These are phyloP conservation scores for Rosa persica DNA, from an alignment of 306 rosid species.

Conservation along the genomic window DNA sequence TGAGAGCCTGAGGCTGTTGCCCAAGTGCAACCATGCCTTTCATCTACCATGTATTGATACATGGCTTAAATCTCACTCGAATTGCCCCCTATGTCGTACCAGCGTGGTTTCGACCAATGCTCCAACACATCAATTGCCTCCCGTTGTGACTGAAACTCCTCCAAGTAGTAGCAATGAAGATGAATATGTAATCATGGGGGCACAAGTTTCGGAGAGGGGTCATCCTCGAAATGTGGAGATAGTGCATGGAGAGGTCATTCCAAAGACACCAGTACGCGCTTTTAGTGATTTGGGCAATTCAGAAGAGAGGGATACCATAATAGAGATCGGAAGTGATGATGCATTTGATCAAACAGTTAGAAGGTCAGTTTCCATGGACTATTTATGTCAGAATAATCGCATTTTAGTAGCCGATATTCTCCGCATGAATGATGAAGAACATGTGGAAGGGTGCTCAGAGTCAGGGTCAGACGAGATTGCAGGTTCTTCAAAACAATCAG, in stretches of 20 bases:
- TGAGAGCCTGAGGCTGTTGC: slow-evolving; percentile 69
- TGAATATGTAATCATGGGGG: slow-evolving; percentile 17
- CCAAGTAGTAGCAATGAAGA: slow-evolving; percentile 19
- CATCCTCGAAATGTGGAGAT: slow-evolving; percentile 36
- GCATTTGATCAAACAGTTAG: slow-evolving; percentile 44
- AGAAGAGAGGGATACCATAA: slow-evolving; percentile 55
- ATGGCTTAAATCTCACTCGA: slow-evolving; percentile 93
- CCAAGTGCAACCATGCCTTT: slow-evolving; percentile 90
- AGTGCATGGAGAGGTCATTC: slow-evolving; percentile 9
- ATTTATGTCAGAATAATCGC: slow-evolving; percentile 36
- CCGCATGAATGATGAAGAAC: slow-evolving; percentile 37
- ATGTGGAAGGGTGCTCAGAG: slow-evolving; percentile 35
- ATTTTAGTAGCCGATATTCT: slow-evolving; percentile 50
- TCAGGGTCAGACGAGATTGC: slow-evolving; percentile 23
- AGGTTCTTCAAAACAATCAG: slow-evolving; percentile 55
- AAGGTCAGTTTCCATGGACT: slow-evolving; percentile 86
- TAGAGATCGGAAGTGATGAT: slow-evolving; percentile 66
- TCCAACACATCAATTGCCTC: slow-evolving; percentile 25
- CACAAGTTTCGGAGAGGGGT: slow-evolving; percentile 30
- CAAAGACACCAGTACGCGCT: slow-evolving; percentile 53
- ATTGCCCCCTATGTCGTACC: slow-evolving; percentile 91
- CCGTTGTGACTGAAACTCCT: slow-evolving; percentile 25
- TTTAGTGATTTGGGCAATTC: slow-evolving; percentile 58
- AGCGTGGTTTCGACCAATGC: slow-evolving; percentile 42
- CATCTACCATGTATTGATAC: slow-evolving; percentile 84